Conservation (phyloP, 306 rosid genomes). For the Cucumis melo region DNA sequence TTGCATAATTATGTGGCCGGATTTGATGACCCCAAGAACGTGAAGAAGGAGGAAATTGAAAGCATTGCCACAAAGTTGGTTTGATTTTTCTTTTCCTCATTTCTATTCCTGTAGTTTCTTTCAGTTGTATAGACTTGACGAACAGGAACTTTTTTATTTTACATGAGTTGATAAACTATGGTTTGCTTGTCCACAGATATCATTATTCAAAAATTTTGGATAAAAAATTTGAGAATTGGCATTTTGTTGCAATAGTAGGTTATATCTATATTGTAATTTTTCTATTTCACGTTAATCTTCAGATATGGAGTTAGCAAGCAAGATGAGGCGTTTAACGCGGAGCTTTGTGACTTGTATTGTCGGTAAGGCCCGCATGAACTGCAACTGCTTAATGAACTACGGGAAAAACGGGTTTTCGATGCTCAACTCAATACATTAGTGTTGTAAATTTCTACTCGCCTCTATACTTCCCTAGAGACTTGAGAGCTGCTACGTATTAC, state of each 20-base stretch:
- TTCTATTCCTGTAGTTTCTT: not conserved
- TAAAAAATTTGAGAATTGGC: not conserved
- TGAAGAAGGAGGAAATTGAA: constrained; percentile 73
- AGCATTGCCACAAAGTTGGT: constrained; percentile 66
- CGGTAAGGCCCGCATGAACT: constrained; percentile 27
- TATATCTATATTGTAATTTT: not conserved
- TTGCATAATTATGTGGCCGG: constrained; percentile 77
- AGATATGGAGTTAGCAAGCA: constrained; percentile 87
- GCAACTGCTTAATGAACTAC: not conserved
- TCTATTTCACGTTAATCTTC: not conserved
- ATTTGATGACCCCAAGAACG: constrained; percentile 44
- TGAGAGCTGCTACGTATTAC: not conserved
- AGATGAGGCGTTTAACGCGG: constrained; percentile 76
- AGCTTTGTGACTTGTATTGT: constrained; percentile 66
- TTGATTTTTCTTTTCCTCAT: not conserved
- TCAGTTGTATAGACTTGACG: not conserved
- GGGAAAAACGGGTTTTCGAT: not conserved
- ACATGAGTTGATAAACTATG: not conserved
- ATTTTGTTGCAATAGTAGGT: not conserved
- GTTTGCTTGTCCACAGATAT: not conserved
- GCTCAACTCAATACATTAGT: not conserved
- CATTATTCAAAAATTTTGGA: not conserved
- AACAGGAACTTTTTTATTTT: not conserved
- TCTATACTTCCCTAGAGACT: not conserved
- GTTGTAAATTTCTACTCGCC: not conserved